Evolutionary conservation across 148 eudicot species (phyloP), one percentile per base, ranked within the genome.

Genomic region (Agrostemma githago): DNA sequence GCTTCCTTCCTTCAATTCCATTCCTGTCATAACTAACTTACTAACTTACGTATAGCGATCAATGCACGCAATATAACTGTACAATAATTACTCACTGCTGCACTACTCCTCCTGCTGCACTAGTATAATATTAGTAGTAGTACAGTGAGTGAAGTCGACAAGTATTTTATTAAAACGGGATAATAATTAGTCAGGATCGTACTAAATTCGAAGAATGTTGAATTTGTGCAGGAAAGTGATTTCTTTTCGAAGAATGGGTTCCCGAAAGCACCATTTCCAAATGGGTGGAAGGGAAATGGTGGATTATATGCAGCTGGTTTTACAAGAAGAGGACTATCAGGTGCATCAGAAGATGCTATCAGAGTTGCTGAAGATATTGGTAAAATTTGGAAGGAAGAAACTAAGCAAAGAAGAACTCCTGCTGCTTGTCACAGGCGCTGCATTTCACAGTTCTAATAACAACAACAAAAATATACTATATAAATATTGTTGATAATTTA

Each of bases 291-390:
- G 75, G 97, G 97, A 7, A 87, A 87, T 76, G 81, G 77, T 5
- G 97, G 97, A 43, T 73, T 92, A 11, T 92, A 92, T 71, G 93
- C 97, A 69, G 96, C 84, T 67, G 97, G 97, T 26, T 92, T 92
- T 82, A 90, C 97, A 68, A 87, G 81, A 65, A 83, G 90, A 86
- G 97, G 97, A 0, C 78, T 92, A 14, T 90, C 91, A 16, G 97
- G 97, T 72, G 93, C 97, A 79, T 88, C 97, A 17, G 53, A 83
- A 58, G 97, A 92, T 73, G 97, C 97, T 5, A 70, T 81, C n/a
- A 86, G 77, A 80, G 89, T 90, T 9, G 89, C 97, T 44, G 85
- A 86, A 78, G 97, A 92, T 57, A 92, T 90, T 74, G 90, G 86
- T 40, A 87, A 79, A 43, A 82, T 86, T 46, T 90, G 97, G 96